Evolutionary conservation across 805 yeast genomes (phyloP).

Genomic region (Ogataea neopini): DNA sequence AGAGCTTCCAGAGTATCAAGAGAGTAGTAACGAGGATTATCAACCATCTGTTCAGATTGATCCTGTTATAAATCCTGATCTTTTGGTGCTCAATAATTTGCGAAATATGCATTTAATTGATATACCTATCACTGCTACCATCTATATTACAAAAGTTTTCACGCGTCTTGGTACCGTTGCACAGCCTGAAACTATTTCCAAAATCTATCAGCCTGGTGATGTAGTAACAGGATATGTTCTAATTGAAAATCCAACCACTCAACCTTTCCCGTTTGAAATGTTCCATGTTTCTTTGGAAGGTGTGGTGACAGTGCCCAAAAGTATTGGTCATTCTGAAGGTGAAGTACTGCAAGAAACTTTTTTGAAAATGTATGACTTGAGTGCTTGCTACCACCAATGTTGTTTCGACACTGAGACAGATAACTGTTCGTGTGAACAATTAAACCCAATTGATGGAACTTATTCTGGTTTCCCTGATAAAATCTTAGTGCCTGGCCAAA

Average conservation of each 20-base stretch:
- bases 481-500: conserved; percentile 44
- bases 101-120: conserved; percentile 22
- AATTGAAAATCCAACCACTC: conserved; percentile 41
- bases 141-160: conserved; percentile 9
- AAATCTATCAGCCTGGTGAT: conserved; percentile 70
- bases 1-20: neutral
- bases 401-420: neutral
- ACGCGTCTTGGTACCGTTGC: neutral
- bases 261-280: conserved; percentile 58
- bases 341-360: conserved; percentile 33
- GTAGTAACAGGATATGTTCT: conserved; percentile 56
- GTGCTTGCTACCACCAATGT: conserved; percentile 47
- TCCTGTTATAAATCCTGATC: conserved; percentile 25
- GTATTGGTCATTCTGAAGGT: conserved; percentile 1
- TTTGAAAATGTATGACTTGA: conserved; percentile 50
- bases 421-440: neutral
- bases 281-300: conserved; percentile 62
- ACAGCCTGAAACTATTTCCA: conserved; percentile 37
- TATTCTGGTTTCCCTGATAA: conserved; percentile 44
- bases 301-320: conserved; percentile 29
- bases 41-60: conserved; percentile 8
- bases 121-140: conserved; percentile 27
- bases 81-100: conserved; percentile 30
- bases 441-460: conserved; percentile 31
- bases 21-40: neutral